Evolutionary conservation across 2,329 filamentous ascomycete genomes (phyloP).

Genomic region (Kalmusia sp.): DNA sequence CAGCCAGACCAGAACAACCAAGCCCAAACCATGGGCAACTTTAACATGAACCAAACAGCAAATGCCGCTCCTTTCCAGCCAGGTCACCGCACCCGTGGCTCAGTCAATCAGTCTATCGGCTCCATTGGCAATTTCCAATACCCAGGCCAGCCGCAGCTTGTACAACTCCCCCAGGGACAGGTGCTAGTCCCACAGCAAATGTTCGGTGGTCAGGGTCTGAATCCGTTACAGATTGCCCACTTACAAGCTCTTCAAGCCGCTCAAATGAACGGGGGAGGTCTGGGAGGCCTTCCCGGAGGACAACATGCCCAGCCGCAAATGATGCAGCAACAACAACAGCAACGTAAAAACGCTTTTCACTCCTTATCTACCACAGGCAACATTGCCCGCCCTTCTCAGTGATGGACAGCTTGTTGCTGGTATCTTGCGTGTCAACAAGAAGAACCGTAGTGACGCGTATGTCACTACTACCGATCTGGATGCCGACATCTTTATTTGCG

Average conservation of each 20-base stretch:
- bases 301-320: conserved; percentile 74
- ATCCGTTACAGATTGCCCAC: conserved; percentile 86
- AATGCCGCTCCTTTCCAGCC: conserved; percentile 83
- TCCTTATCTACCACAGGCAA: conserved; percentile 94
- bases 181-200: conserved; percentile 84
- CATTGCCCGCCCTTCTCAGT: conserved; percentile 84
- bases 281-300: conserved; percentile 68
- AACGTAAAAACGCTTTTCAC: conserved; percentile 98
- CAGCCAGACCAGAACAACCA: conserved; percentile 56
- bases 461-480: conserved; percentile 94
- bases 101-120: conserved; percentile 83
- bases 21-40: conserved; percentile 63
- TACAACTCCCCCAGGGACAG: conserved; percentile 84
- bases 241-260: conserved; percentile 91
- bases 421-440: conserved; percentile 98
- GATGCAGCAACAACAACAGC: conserved; percentile 79
- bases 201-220: conserved; percentile 84
- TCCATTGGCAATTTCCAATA: conserved; percentile 89
- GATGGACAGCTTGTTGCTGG: conserved; percentile 96
- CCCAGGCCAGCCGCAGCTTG: conserved; percentile 81
- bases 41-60: conserved; percentile 74
- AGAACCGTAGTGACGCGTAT: conserved; percentile 98
- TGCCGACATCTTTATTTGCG: conserved; percentile 99
- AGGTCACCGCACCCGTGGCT: conserved; percentile 84
- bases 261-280: conserved; percentile 78